These are phyloP conservation scores for Pichia cabralensis DNA, from an alignment of 805 yeast species.

Conservation along the genomic window DNA sequence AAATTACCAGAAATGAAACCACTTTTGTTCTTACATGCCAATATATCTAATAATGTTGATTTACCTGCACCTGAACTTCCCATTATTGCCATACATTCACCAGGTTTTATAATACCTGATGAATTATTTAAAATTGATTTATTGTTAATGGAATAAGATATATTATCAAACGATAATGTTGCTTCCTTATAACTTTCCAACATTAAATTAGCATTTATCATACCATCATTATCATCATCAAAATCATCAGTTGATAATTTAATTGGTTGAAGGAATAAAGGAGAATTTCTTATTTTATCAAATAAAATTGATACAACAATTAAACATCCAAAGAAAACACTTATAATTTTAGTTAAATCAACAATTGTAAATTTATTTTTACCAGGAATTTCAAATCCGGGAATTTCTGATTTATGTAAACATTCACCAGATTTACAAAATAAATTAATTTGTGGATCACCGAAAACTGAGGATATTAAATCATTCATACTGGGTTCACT, in stretches of 20 bases:
- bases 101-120: conserved; percentile 73
- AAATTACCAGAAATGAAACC: conserved; percentile 64
- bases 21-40: conserved; percentile 79
- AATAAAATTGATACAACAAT: conserved; percentile 33
- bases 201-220: conserved; percentile 21
- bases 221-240: conserved; percentile 27
- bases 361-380: conserved; percentile 33
- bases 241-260: conserved; percentile 19
- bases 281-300: conserved; percentile 47
- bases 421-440: conserved; percentile 85
- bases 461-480: conserved; percentile 80
- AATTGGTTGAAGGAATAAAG: conserved; percentile 38
- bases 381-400: conserved; percentile 73
- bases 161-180: conserved; percentile 62
- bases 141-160: conserved; percentile 49
- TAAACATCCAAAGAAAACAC: conserved; percentile 33
- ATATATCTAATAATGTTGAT: conserved; percentile 82
- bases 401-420: conserved; percentile 83
- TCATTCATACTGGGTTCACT: conserved; percentile 96
- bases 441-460: conserved; percentile 84
- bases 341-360: conserved; percentile 37
- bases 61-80: conserved; percentile 99
- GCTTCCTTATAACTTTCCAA: conserved; percentile 56
- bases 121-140: conserved; percentile 49
- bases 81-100: conserved; percentile 90